Evolutionary conservation across 2,329 filamentous ascomycete species (phyloP).

Genomic region (Beauveria australis): DNA sequence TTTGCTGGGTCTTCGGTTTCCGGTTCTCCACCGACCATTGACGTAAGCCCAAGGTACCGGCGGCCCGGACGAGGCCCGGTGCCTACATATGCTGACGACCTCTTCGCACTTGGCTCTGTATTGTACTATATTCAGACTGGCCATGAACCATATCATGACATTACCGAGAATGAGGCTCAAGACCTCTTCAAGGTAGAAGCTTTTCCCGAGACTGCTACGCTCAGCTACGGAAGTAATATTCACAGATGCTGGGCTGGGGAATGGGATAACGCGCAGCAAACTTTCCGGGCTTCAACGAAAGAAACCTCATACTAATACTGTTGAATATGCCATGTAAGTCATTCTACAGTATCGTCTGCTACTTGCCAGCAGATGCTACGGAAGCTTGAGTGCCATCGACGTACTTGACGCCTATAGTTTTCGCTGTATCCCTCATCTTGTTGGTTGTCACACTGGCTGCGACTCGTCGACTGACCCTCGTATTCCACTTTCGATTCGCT

Average conservation of each 20-base stretch:
- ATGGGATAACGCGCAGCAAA: background rate
- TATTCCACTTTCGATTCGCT: too few relatives aligned
- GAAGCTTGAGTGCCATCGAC: too few relatives aligned
- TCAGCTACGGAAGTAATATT: conserved; percentile 2
- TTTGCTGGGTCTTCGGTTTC: conserved; percentile 27
- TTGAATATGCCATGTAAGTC: too few relatives aligned
- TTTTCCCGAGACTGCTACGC: background rate
- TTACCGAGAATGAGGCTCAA: background rate
- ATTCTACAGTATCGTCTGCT: too few relatives aligned
- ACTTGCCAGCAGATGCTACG: too few relatives aligned
- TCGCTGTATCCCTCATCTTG: too few relatives aligned
- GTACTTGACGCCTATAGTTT: too few relatives aligned
- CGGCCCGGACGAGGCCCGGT: conserved; percentile 14
- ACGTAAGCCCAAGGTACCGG: conserved; percentile 17
- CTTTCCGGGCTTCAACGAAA: background rate
- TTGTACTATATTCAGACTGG: background rate
- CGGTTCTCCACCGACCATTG: conserved; percentile 17
- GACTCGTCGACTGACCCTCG: too few relatives aligned
- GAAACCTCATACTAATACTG: background rate
- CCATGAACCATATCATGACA: background rate
- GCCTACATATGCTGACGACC: background rate
- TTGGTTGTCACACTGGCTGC: too few relatives aligned
- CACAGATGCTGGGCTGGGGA: conserved; percentile 1
- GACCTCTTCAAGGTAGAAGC: background rate
- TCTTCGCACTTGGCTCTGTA: background rate